Conservation (phyloP, 2,329 filamentous ascomycete genomes). For the Cadophora gregata region DNA sequence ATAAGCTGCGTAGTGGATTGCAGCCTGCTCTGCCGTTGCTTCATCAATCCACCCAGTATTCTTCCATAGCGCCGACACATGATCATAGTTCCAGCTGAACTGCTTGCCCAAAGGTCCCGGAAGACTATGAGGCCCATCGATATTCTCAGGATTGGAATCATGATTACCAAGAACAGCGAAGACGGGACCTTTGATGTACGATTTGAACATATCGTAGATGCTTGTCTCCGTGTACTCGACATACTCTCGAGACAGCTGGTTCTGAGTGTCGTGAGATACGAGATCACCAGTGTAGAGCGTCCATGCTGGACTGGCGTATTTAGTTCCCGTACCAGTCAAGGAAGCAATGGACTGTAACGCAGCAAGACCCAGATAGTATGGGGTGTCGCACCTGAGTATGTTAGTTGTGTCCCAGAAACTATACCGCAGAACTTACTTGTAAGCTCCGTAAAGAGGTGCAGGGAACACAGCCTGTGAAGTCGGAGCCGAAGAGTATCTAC, state of each 20-base stretch:
- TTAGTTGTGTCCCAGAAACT: constrained; percentile 10
- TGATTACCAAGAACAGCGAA: constrained; percentile 64
- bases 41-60: constrained; percentile 60
- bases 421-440: constrained; percentile 42
- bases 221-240: constrained; percentile 59
- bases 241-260: constrained; percentile 57
- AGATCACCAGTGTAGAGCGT: constrained; percentile 63
- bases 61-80: constrained; percentile 60
- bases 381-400: constrained; percentile 56
- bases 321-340: constrained; percentile 58
- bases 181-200: constrained; percentile 60
- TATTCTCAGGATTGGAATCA: constrained; percentile 59
- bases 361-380: constrained; percentile 61
- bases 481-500: constrained; percentile 50
- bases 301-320: constrained; percentile 54
- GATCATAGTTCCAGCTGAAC: constrained; percentile 63
- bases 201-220: constrained; percentile 60
- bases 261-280: constrained; percentile 59
- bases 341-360: constrained; percentile 61
- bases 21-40: constrained; percentile 52
- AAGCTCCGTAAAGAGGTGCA: constrained; percentile 60
- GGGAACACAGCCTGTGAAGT: constrained; percentile 49
- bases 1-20: constrained; percentile 61
- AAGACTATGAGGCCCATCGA: constrained; percentile 58
- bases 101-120: constrained; percentile 59